These are phyloP conservation scores for Aspergillus neoniger DNA, from an alignment of 2,329 filamentous ascomycete species.

Conservation along the genomic window DNA sequence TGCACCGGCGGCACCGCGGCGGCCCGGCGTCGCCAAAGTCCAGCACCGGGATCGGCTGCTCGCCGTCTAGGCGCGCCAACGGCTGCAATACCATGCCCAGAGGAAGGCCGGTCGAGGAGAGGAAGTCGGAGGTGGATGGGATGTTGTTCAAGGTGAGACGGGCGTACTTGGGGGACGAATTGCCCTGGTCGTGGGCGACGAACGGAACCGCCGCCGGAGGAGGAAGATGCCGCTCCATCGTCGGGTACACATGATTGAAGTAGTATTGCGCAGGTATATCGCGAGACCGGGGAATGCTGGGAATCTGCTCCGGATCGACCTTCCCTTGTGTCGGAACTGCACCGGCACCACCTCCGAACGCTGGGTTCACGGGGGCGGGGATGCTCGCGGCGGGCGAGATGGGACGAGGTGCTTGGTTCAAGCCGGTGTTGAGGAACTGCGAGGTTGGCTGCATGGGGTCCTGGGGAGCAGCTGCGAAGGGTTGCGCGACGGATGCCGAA, in stretches of 20 bases:
- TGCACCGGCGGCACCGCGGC: conserved; percentile 86
- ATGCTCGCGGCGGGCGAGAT: conserved; percentile 31
- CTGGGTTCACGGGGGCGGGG: conserved; percentile 45
- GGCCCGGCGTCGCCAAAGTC: conserved; percentile 93
- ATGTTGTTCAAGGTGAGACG: conserved; percentile 93
- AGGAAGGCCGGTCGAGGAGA: conserved; percentile 78
- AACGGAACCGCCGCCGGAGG: conserved; percentile 87
- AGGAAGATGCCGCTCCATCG: conserved; percentile 89
- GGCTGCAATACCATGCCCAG: conserved; percentile 88
- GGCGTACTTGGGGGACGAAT: conserved; percentile 91
- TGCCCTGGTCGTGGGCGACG: conserved; percentile 93
- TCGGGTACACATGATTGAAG: conserved; percentile 84
- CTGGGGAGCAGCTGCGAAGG: conserved; percentile 60
- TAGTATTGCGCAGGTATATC: conserved; percentile 83
- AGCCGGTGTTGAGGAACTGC: conserved; percentile 62
- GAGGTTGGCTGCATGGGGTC: conserved; percentile 52
- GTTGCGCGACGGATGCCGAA: conserved; percentile 54
- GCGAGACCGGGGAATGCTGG: conserved; percentile 82
- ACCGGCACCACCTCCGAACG: conserved; percentile 54
- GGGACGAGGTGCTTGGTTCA: conserved; percentile 39
- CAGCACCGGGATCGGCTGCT: conserved; percentile 83
- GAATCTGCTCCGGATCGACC: conserved; percentile 89
- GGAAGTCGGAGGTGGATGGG: conserved; percentile 75
- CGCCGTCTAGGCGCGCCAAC: conserved; percentile 79
- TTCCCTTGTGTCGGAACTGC: conserved; percentile 68